Evolutionary conservation across 768 basidiomycete species (phyloP), one percentile per base, ranked within the genome.

Genomic region (Lenzites betulinus): DNA sequence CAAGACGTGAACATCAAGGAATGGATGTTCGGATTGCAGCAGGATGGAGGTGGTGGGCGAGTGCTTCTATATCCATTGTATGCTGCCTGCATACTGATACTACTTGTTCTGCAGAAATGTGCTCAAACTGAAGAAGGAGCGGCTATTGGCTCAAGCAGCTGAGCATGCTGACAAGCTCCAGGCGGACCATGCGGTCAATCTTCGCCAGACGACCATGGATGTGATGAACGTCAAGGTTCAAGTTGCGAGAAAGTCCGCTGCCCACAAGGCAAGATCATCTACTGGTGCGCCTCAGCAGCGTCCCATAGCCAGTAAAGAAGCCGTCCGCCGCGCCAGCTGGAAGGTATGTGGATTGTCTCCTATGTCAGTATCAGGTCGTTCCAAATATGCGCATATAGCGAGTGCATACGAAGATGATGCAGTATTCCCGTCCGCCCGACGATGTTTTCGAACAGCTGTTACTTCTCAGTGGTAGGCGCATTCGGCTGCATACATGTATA

Each of bases 1-100:
- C 68, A 64, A 2, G 60, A 71, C 35, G 22, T 41, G 6, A 75
- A 79, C 28, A 66, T 90, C 23, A 66, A 65, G 4, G 70, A 74
- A 50, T 90, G 88, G 89, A 73, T 78, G 18, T 66, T 78, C 8
- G 87, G 84, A n/a, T 71, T 89, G 49, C 79, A 77, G 54, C 70
- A 78, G 46, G 76, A 79, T 38, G 87, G 85, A 36, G 85, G 86
- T 46, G 83, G 77, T 63, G 86, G 86, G 88, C 88, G 69, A 72
- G 83, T 77, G 36, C 44, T 38, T 44, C 23, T 16, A 25, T 50
- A 18, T 12, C 28, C 50, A 43, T 13, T 57, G 59, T 63, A 13
- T 8, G 25, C 51, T 56, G 28, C 42, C 28, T 41, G 54, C 15
- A 13, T 39, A 18, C 25, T 47, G 39, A 38, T 13, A 9, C 25